Base-by-base conservation (phyloP, 1,284 basidiomycete species). In the Irpex rosettiformis region DNA sequence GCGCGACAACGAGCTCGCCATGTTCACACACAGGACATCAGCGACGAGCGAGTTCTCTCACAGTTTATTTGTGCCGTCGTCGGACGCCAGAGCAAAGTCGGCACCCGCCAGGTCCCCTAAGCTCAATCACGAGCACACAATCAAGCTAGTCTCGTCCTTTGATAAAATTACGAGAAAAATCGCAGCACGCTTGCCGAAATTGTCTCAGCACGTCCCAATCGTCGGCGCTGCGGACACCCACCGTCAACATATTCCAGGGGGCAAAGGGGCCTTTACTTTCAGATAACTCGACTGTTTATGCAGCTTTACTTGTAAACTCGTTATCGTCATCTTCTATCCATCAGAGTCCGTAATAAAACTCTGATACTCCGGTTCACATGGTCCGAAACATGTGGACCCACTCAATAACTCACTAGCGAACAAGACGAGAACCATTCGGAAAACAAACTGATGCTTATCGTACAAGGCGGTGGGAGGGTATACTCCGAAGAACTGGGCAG, bases 91-190 rank as follows among this genome's bases (percentile, higher is more conserved):
- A 37, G 16, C 28, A 49, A 8, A 28, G 37, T 51, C 59, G 56
- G 60, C 57, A 55, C 60, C 55, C 54, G 53, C 57, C 60, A 55
- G 60, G 60, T 49, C 60, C 60, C 60, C 57, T 56, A 61, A 61
- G 60, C 56, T 56, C 60, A 61, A 61, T 61, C 60, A 61, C 52
- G 57, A 54, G 60, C 60, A 61, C 60, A 61, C 60, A 61, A 61
- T 16, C 53, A 45, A 18, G 48, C 24, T n/a, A n/a, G n/a, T n/a
- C 48, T 25, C 48, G 18, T 47, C 11, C 16, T n/a, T 18, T 47
- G 43, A 18, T 24, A 49, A 25, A 24, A 49, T 49, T 49, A 49
- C 48, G 48, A 24, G 27, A 49, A 47, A n/a, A 47, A 47, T 18
- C 22, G 43, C 43, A 24, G n/a, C 11, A 22, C 27, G 5, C n/a